Percentiles rank a stretch among this genome's conserved stretches.
phyloP scores from a whole-genome alignment of 441 rosid species.

The Erysimum cheiri region DNA sequence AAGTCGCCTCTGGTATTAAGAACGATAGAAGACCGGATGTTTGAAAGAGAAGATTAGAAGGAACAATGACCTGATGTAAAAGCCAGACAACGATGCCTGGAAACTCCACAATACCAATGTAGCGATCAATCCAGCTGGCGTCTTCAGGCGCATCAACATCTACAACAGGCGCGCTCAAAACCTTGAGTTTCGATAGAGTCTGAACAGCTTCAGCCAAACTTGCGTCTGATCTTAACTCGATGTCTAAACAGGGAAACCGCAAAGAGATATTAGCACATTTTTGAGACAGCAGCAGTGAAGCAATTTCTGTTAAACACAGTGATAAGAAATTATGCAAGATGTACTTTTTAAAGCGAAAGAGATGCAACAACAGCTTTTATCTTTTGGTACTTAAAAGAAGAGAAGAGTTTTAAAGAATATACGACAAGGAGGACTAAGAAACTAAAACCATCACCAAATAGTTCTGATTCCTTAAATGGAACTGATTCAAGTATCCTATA shows the following conservation, averaged over 20 bases:
- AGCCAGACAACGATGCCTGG: slow-evolving; percentile 98
- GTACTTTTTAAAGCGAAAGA: neutral
- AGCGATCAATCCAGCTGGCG: slow-evolving; percentile 92
- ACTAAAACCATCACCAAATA: slow-evolving; percentile 9
- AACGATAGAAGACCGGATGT: neutral
- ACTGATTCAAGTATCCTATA: slow-evolving; percentile 13
- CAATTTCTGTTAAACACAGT: neutral
- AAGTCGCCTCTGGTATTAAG: neutral
- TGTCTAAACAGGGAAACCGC: slow-evolving; percentile 49
- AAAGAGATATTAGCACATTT: slow-evolving; percentile 7
- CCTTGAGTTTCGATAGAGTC: slow-evolving; percentile 66
- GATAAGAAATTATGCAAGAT: neutral
- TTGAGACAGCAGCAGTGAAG: slow-evolving; percentile 10
- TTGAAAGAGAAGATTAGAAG: slow-evolving; percentile 10
- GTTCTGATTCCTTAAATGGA: slow-evolving; percentile 8
- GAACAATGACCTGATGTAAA: slow-evolving; percentile 76
- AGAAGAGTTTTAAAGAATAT: neutral
- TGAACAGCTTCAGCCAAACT: slow-evolving; percentile 90
- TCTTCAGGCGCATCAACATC: slow-evolving; percentile 84
- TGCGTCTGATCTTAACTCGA: slow-evolving; percentile 84
- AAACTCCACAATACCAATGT: slow-evolving; percentile 91
- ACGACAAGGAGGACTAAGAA: slow-evolving; percentile 14
- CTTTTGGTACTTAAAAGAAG: neutral
- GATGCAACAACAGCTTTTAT: neutral
- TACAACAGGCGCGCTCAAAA: slow-evolving; percentile 89